Evolutionary conservation across 495 filamentous ascomycete species (phyloP).

Genomic region (Lasiosphaeria miniovina): DNA sequence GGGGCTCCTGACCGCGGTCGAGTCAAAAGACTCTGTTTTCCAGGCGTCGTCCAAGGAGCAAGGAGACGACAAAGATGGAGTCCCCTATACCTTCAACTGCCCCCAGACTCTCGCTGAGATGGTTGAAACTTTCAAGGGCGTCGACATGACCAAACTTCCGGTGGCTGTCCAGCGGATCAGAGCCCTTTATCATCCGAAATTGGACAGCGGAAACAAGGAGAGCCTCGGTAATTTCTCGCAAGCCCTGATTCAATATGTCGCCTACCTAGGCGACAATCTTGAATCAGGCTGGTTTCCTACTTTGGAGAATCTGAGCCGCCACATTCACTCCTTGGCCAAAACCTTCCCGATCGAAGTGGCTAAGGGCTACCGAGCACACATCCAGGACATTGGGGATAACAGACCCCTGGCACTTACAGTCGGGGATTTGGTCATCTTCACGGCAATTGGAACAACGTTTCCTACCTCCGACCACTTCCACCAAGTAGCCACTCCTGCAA

Average conservation of each 20-base stretch:
- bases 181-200: slow-evolving; percentile 83
- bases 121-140: slow-evolving; percentile 56
- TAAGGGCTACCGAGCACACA: slow-evolving; percentile 67
- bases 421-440: slow-evolving; percentile 77
- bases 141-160: slow-evolving; percentile 62
- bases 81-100: slow-evolving; percentile 82
- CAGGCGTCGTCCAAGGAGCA: slow-evolving; percentile 27
- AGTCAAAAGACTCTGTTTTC: slow-evolving; percentile 45
- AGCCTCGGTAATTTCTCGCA: slow-evolving; percentile 72
- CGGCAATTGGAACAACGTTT: slow-evolving; percentile 79
- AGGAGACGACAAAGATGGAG: slow-evolving; percentile 43
- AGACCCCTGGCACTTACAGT: slow-evolving; percentile 60
- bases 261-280: slow-evolving; percentile 55
- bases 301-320: slow-evolving; percentile 42
- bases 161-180: slow-evolving; percentile 85
- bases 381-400: slow-evolving; percentile 60
- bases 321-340: slow-evolving; percentile 69
- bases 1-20: slow-evolving; percentile 55
- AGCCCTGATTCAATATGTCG: slow-evolving; percentile 75
- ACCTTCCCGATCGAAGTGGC: slow-evolving; percentile 73
- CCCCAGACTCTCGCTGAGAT: slow-evolving; percentile 74
- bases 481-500: slow-evolving; percentile 83
- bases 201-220: slow-evolving; percentile 76
- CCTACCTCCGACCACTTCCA: slow-evolving; percentile 97
- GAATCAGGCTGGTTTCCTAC: slow-evolving; percentile 36